Base-by-base conservation (phyloP, 305 asterid species). In the Fraxinus greggii region DNA sequence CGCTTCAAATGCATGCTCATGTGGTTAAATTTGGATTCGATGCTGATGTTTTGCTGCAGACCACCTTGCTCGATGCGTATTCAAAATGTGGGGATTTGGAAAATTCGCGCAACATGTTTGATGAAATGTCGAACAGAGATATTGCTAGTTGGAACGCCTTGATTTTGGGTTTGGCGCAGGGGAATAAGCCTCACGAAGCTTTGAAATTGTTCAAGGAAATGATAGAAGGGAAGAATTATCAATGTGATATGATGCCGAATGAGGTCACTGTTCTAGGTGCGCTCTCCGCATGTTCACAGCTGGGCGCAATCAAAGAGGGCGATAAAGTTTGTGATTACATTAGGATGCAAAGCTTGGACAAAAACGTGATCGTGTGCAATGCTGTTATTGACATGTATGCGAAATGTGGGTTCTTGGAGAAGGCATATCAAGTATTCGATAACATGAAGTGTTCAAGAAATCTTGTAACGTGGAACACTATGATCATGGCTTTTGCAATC, bases 401-500 rank as follows among this genome's bases (percentile, higher is more conserved):
- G 0, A 96, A 94, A 87, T 96, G 98, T 77, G 98, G 99, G 83
- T 65, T 88, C 80, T 86, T 93, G 73, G 93, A 91, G 40, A 90
- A 90, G 86, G 98, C 97, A 0, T 87, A 86, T 67, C 56, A 36
- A 4, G 87, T 91, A 35, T 94, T 96, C 72, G 82, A 86, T 23
- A 82, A 72, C 29, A 90, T 94, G 97, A 87, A 77, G 74, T 93
- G 97, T 83, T 28, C 28, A 3, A 86, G 86, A 85, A 90, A 82
- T 63, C 24, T 88, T 29, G 86, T 96, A 84, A 94, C 98, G 2
- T 96, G 98, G 99, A 96, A 94, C 80, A 90, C 99, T 0, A 93
- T 96, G 97, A 92, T 96, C 69, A 94, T 94, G 97, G 98, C 91
- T 1, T 88, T 92, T 3, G 98, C 95, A 8, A 88, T 96, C 92